phyloP scores from a whole-genome alignment of 345 rosid genomes.

The Acer yangbiense region DNA sequence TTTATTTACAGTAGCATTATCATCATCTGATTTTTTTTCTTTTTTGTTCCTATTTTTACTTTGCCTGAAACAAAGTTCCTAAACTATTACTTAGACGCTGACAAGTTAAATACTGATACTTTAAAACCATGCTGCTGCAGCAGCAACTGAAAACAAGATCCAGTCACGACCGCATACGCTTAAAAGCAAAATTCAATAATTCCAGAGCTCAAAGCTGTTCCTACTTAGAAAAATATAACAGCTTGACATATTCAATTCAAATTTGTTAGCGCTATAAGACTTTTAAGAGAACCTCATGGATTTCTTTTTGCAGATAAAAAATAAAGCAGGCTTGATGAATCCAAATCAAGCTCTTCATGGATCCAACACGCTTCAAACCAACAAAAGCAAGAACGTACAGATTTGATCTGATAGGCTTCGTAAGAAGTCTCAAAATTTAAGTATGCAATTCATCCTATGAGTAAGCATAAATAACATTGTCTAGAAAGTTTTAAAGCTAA shows the following conservation, averaged over 20 bases:
- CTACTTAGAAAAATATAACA: not conserved
- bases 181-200: slow-evolving; percentile 1
- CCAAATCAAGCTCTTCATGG: not conserved
- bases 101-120: not conserved
- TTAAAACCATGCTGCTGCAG: not conserved
- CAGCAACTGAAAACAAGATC: not conserved
- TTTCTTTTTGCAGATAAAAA: not conserved
- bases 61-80: not conserved
- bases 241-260: not conserved
- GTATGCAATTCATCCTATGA: not conserved
- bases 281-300: not conserved
- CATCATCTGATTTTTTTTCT: not conserved
- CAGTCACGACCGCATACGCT: not conserved
- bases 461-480: not conserved
- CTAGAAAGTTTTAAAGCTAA: not conserved
- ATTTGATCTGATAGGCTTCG: not conserved
- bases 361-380: not conserved
- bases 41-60: not conserved
- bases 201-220: not conserved
- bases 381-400: not conserved
- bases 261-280: not conserved
- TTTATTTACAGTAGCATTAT: not conserved
- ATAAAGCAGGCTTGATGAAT: not conserved
- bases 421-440: not conserved
- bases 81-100: not conserved